phyloP scores from a whole-genome alignment of 2,329 filamentous ascomycete species.

The Nakataea oryzae region DNA sequence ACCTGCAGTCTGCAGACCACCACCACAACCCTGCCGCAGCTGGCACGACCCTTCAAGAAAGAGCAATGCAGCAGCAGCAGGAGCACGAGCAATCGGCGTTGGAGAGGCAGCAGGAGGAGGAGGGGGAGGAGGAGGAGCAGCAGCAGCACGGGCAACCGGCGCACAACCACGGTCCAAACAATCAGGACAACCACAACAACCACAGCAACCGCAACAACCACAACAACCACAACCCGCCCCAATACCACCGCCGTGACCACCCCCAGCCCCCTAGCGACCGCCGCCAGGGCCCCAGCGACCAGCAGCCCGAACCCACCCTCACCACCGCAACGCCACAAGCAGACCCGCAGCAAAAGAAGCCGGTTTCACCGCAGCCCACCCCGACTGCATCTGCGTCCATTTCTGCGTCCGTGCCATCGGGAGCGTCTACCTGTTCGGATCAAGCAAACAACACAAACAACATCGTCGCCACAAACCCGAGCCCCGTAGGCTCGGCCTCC shows the following conservation, averaged over 20 bases:
- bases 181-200: not conserved
- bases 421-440: conserved; percentile 1
- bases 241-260: not conserved
- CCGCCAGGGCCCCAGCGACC: not conserved
- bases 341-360: not conserved
- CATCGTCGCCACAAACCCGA: not conserved
- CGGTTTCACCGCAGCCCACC: conserved; percentile 2
- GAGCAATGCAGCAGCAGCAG: not conserved
- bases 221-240: not conserved
- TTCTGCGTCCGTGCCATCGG: not conserved
- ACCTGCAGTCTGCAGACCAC: conserved; percentile 1
- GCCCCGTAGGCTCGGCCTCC: not conserved
- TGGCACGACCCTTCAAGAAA: not conserved
- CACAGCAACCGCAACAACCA: not conserved
- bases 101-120: conserved; percentile 1
- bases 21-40: not conserved
- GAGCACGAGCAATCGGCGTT: too few relatives aligned
- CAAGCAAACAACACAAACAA: conserved; percentile 7
- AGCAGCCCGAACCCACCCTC: not conserved
- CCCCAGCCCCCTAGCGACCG: not conserved
- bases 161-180: conserved; percentile 6
- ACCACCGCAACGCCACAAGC: not conserved
- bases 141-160: conserved; percentile 6
- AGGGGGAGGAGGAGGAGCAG: not conserved
- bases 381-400: not conserved